Percentiles rank a stretch among this genome's conserved stretches.
Evolutionary conservation across 2,329 filamentous ascomycete species (phyloP).

Genomic region (Neocatenulostroma microsporum): DNA sequence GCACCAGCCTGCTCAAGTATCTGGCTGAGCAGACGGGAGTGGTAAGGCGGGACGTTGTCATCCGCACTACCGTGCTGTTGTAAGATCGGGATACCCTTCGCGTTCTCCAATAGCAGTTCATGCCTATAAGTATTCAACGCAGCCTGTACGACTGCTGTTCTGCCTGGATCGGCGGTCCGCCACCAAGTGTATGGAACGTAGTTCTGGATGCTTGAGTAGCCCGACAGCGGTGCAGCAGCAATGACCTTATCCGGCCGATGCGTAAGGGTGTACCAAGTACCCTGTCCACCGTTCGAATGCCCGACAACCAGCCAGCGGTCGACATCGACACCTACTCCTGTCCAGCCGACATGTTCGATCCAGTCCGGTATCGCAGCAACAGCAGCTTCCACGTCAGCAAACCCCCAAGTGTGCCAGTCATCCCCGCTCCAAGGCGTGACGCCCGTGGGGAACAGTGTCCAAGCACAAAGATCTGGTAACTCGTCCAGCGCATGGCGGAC

Average conservation of each 20-base stretch:
- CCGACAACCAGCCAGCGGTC: constrained; percentile 48
- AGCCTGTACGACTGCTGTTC: constrained; percentile 41
- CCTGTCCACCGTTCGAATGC: constrained; percentile 56
- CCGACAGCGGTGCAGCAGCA: constrained; percentile 50
- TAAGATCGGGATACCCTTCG: constrained; percentile 45
- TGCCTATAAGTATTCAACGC: constrained; percentile 48
- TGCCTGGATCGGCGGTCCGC: constrained; percentile 46
- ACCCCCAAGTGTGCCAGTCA: constrained; percentile 55
- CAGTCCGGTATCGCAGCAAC: constrained; percentile 43
- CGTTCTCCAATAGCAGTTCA: constrained; percentile 47
- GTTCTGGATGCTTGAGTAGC: constrained; percentile 51
- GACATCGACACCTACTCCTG: constrained; percentile 38
- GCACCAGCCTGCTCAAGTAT: constrained; percentile 38
- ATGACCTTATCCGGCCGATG: constrained; percentile 51
- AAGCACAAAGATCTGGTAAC: constrained; percentile 47
- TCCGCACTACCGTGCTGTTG: constrained; percentile 51
- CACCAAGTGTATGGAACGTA: constrained; percentile 53
- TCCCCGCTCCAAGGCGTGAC: constrained; percentile 53
- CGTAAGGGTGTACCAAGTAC: constrained; percentile 49
- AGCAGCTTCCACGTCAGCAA: constrained; percentile 49
- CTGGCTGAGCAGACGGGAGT: constrained; percentile 48
- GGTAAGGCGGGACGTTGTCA: constrained; percentile 52
- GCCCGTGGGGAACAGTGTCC: constrained; percentile 50
- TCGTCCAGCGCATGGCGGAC: constrained; percentile 43
- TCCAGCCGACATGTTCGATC: constrained; percentile 44